Percentiles rank a stretch among this genome's conserved stretches.
Conservation (phyloP, 2,329 filamentous ascomycete species). For the Cryoendolithus antarcticus region DNA sequence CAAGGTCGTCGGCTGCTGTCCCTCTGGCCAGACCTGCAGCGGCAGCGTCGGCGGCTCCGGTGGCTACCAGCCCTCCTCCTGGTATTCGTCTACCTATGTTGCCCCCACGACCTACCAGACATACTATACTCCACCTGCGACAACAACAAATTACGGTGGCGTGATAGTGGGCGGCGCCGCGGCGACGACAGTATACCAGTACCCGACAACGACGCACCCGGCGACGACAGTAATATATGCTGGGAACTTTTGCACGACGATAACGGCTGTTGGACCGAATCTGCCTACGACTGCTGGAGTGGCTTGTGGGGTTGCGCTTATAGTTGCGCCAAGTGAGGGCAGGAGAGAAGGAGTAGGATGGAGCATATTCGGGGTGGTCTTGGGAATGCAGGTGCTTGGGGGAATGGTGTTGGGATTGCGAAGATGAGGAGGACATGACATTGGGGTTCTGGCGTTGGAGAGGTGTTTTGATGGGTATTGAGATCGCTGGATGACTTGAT, state of each 20-base stretch:
- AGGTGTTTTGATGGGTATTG: no score
- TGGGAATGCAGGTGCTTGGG: background rate
- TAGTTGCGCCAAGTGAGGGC: conserved; percentile 13
- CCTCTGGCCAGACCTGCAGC: conserved; percentile 18
- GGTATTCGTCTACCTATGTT: conserved; percentile 8
- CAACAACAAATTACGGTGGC: conserved; percentile 1
- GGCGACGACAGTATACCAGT: conserved; percentile 1
- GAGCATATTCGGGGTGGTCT: conserved; percentile 2
- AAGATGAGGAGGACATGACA: no score
- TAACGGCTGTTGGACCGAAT: conserved; percentile 20
- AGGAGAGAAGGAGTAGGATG: conserved; percentile 5
- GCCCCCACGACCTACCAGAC: conserved; percentile 9
- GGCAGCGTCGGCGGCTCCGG: conserved; percentile 9
- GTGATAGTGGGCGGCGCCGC: background rate
- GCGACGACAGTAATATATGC: conserved; percentile 12
- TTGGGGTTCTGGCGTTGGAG: no score
- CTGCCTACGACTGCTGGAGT: conserved; percentile 21
- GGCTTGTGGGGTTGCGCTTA: conserved; percentile 25
- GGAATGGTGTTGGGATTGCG: no score
- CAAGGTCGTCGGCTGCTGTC: conserved; percentile 22
- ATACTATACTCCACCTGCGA: conserved; percentile 3
- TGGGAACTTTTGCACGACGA: conserved; percentile 22
- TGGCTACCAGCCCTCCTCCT: conserved; percentile 10
- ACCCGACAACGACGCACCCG: conserved; percentile 7
- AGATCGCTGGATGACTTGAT: no score